These are phyloP conservation scores for Lunularia cruciata DNA, from an alignment of 225 moss, liverwort and hornwort genomes.

Conservation along the genomic window DNA sequence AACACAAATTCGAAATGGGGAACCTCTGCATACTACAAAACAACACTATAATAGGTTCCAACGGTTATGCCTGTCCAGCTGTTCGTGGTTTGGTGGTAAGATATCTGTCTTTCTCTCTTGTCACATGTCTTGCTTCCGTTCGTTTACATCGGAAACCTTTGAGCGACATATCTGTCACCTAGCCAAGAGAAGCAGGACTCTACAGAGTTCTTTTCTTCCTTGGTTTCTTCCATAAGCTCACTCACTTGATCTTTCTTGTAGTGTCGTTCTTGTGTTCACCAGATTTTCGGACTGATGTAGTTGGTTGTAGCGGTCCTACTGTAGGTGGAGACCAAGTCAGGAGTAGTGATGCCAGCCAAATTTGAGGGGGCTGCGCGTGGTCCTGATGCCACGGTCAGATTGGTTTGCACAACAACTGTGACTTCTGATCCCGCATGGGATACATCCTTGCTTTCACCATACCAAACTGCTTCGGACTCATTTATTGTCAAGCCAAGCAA, in stretches of 20 bases:
- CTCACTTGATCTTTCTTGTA: too few relatives aligned
- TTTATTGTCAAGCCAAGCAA: conserved; percentile 31
- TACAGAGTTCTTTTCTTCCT: too few relatives aligned
- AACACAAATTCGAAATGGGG: conserved; percentile 39
- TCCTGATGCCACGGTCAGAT: conserved; percentile 40
- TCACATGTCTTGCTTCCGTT: too few relatives aligned
- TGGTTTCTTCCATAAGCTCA: too few relatives aligned
- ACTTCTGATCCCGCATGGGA: conserved; percentile 10
- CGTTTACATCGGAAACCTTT: too few relatives aligned
- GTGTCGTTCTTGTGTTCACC: background rate
- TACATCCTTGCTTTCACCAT: conserved; percentile 31
- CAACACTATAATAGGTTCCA: conserved; percentile 32
- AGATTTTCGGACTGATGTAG: background rate
- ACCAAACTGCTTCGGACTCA: conserved; percentile 33
- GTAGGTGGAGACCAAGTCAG: conserved; percentile 46
- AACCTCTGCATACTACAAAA: conserved; percentile 36
- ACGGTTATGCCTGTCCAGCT: conserved; percentile 33
- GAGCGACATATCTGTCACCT: too few relatives aligned
- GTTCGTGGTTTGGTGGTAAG: conserved; percentile 45
- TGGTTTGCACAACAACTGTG: conserved; percentile 23
- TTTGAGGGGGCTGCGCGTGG: conserved; percentile 38
- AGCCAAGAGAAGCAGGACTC: too few relatives aligned
- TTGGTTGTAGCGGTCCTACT: background rate
- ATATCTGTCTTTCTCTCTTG: background rate
- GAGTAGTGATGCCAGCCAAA: conserved; percentile 28